Evolutionary conservation across 352 stramenopile genomes (phyloP).

Genomic region (Pythium dissimile): DNA sequence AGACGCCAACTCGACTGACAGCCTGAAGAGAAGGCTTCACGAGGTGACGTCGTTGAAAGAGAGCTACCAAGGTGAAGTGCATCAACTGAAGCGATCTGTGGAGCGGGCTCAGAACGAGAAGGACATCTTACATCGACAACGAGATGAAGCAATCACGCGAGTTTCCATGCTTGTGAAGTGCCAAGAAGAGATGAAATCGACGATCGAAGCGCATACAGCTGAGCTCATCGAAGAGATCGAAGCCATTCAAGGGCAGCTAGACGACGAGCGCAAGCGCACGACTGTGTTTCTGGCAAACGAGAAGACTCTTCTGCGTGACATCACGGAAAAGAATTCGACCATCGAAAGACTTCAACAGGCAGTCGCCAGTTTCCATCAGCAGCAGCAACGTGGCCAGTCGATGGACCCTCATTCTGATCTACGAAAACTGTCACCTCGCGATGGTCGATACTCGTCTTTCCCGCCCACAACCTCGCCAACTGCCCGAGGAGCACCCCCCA

Average conservation of each 20-base stretch:
- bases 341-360: constrained; percentile 52
- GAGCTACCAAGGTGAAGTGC: constrained; percentile 49
- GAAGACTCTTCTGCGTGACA: constrained; percentile 63
- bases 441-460: constrained; percentile 11
- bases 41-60: constrained; percentile 49
- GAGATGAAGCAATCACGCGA: constrained; percentile 56
- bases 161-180: constrained; percentile 52
- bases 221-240: constrained; percentile 75
- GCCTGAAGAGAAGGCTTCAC: constrained; percentile 39
- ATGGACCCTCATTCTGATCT: not conserved
- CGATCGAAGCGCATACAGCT: constrained; percentile 53
- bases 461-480: constrained; percentile 2
- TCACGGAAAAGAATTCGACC: constrained; percentile 58
- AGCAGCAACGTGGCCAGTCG: constrained; percentile 12
- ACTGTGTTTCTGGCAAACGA: constrained; percentile 62
- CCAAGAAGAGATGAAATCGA: constrained; percentile 62
- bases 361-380: constrained; percentile 34
- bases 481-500: not conserved
- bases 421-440: not conserved
- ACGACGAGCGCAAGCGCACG: constrained; percentile 61
- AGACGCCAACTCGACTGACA: constrained; percentile 20
- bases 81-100: constrained; percentile 36
- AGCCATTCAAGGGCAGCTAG: constrained; percentile 53
- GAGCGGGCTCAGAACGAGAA: constrained; percentile 41
- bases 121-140: constrained; percentile 42